Base-by-base conservation (phyloP, 2,329 filamentous ascomycete species). In the Talaromyces marneffei region DNA sequence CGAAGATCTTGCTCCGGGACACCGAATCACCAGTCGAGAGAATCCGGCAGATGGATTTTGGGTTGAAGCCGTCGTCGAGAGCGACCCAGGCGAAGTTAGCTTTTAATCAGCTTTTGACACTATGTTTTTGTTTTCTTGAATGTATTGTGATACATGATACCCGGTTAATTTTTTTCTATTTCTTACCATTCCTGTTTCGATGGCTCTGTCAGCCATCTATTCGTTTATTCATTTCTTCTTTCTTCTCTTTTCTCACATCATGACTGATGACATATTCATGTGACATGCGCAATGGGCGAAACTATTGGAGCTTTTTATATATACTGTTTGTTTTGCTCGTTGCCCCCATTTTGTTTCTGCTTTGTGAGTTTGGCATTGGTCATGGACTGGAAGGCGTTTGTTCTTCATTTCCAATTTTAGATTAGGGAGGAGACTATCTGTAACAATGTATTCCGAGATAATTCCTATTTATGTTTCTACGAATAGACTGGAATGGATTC, bases 21-120 rank as follows among this genome's bases (percentile, higher is more conserved):
- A 72, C 37, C 72, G 72, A 52, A 66, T 68, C 40, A 66, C 72
- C 2, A 71, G 69, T 23, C 68, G 69, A 37, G 70, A 75, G 33
- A 63, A 64, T 5, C 57, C 66, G 3, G 69, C 70, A 4, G 71
- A 74, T 60, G 71, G 71, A 23, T 75, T 69, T 48, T 78, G 74
- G 74, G 74, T 77, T 58, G 76, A 78, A 35, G 71, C 63, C n/a
- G 72, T 77, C 31, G 70, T 77, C 63, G 77, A 79, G 52, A 74
- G 70, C 61, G 77, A 79, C 57, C 69, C 71, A 9, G 77, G 77
- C 10, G 74, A 78, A 67, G 75, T 78, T 63, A 79, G 77, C 66
- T 72, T 75, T 65, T 78, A 67, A 68, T 40, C 31, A 46, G 23
- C 56, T 53, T 57, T 25, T 35, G 14, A 5, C 9, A 18, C 6